phyloP scores from a whole-genome alignment of 2,329 filamentous ascomycete genomes.

The Cephalotrichum gorgonifer region DNA sequence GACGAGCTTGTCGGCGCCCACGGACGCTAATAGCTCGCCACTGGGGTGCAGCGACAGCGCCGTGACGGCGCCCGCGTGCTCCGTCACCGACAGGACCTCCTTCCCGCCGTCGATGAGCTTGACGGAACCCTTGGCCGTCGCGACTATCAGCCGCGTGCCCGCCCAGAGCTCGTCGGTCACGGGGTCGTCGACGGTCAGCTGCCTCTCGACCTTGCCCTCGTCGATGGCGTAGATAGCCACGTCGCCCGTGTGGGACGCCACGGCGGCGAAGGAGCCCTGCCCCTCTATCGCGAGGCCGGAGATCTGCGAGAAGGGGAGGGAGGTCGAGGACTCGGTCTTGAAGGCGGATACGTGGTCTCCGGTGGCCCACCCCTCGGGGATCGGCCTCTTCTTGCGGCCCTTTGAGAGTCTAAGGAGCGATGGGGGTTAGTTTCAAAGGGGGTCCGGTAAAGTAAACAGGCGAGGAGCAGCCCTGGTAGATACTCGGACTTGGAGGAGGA shows the following conservation, averaged over 20 bases:
- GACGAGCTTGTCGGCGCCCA: conserved; percentile 86
- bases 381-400: conserved; percentile 77
- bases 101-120: conserved; percentile 68
- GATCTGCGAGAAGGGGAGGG: conserved; percentile 35
- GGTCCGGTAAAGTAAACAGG: conserved; percentile 5
- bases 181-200: conserved; percentile 55
- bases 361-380: conserved; percentile 78
- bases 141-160: conserved; percentile 58
- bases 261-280: conserved; percentile 53
- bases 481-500: no score
- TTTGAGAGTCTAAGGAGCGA: conserved; percentile 65
- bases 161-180: conserved; percentile 58
- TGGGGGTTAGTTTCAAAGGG: neutral
- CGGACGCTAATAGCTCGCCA: conserved; percentile 72
- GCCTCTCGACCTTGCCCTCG: conserved; percentile 55
- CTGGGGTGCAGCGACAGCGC: conserved; percentile 74
- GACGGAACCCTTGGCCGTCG: conserved; percentile 65
- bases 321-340: conserved; percentile 30
- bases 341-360: conserved; percentile 54
- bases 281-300: conserved; percentile 35
- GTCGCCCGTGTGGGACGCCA: conserved; percentile 65
- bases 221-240: conserved; percentile 67
- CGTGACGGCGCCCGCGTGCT: conserved; percentile 74
- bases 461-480: no score
- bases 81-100: conserved; percentile 60